phyloP scores from a whole-genome alignment of 179 eudicot species.

The Spinacia oleracea region DNA sequence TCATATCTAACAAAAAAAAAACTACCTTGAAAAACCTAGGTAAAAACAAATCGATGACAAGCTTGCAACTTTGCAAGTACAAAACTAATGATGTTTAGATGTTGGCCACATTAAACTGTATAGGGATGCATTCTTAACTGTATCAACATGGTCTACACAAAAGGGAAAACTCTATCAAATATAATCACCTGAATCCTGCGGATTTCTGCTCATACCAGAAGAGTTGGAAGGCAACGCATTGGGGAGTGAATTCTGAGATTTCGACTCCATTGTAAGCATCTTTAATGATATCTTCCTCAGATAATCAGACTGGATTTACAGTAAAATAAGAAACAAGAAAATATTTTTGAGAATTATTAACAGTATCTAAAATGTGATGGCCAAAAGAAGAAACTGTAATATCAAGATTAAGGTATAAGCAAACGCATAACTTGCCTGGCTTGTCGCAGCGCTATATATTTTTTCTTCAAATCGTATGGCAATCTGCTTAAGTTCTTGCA shows the following conservation, averaged over 20 bases:
- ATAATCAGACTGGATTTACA: conserved; percentile 71
- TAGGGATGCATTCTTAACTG: neutral
- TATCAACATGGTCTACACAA: neutral
- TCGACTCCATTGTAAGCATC: conserved; percentile 92
- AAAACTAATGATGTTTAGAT: neutral
- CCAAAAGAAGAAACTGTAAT: neutral
- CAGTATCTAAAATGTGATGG: neutral
- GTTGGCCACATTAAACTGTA: neutral
- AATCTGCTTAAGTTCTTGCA: conserved; percentile 76
- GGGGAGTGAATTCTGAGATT: conserved; percentile 61
- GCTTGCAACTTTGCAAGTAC: neutral
- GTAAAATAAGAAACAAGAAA: neutral
- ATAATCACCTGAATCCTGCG: conserved; percentile 71
- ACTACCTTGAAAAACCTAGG: neutral
- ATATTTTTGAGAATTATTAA: neutral
- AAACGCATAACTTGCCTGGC: conserved; percentile 56
- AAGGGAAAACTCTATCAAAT: neutral
- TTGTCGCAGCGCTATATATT: conserved; percentile 76
- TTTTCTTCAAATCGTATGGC: conserved; percentile 92
- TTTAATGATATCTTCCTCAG: conserved; percentile 87
- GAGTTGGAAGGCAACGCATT: conserved; percentile 66
- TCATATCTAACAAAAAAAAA: too few relatives aligned
- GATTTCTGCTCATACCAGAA: conserved; percentile 50
- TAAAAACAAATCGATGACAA: neutral
- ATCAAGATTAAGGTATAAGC: conserved; percentile 6